A percentile compares a stretch with the other conserved stretches of the same genome.
Evolutionary conservation across 1,284 basidiomycete species (phyloP).

Genomic region (Taiwanofungus camphoratus): DNA sequence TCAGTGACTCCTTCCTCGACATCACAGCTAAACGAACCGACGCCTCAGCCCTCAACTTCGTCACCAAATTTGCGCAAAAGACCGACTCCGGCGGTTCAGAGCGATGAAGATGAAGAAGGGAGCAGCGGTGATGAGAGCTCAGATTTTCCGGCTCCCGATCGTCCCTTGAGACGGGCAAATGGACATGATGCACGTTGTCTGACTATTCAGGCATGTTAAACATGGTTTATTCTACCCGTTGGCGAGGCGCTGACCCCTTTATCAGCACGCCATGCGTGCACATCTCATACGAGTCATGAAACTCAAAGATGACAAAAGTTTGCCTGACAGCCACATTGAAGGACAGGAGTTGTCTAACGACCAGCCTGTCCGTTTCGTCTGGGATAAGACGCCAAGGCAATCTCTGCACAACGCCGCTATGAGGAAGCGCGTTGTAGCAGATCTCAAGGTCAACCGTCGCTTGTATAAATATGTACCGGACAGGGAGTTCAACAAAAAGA

Average conservation of each 20-base stretch:
- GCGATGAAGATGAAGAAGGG: constrained; percentile 30
- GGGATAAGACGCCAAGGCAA: constrained; percentile 68
- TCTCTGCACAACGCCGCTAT: constrained; percentile 65
- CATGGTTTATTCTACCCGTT: background rate
- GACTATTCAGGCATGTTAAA: constrained; percentile 51
- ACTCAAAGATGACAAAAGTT: constrained; percentile 44
- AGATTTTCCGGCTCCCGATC: constrained; percentile 25
- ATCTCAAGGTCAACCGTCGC: constrained; percentile 47
- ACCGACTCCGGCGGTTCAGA: constrained; percentile 8
- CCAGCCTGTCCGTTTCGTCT: constrained; percentile 65
- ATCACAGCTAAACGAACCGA: constrained; percentile 11
- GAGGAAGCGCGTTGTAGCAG: constrained; percentile 55
- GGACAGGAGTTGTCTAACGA: constrained; percentile 35
- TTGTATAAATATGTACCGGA: constrained; percentile 57
- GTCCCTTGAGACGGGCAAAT: constrained; percentile 41
- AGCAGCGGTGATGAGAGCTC: constrained; percentile 29
- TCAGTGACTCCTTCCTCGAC: constrained; percentile 6
- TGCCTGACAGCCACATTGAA: constrained; percentile 58
- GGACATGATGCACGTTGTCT: constrained; percentile 58
- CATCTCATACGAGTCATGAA: constrained; percentile 57
- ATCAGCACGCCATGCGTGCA: constrained; percentile 61
- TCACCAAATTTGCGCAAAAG: background rate
- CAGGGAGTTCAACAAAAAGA: constrained; percentile 59
- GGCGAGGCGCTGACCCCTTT: constrained; percentile 1
- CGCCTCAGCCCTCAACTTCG: background rate